Evolutionary conservation across 2,329 filamentous ascomycete genomes (phyloP).

Genomic region (Aureobasidium sp.): DNA sequence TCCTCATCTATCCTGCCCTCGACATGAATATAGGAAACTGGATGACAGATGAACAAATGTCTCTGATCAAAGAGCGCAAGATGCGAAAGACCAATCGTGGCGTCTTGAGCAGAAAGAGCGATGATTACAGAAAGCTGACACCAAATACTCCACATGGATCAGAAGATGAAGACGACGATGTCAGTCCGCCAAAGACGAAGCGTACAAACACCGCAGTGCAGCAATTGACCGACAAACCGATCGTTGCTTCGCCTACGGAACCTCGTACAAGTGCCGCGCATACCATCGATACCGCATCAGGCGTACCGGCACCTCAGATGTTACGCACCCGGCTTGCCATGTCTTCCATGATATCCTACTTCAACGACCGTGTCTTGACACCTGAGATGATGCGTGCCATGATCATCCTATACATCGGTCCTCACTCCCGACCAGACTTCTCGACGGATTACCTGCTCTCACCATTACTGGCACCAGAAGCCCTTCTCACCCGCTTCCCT

Average conservation of each 20-base stretch:
- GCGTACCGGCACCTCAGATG: conserved; percentile 36
- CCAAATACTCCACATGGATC: conserved; percentile 74
- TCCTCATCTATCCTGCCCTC: conserved; percentile 81
- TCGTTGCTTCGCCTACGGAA: conserved; percentile 7
- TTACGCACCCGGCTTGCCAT: conserved; percentile 84
- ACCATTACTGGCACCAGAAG: conserved; percentile 81
- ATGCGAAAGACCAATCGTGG: conserved; percentile 70
- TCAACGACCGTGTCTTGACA: conserved; percentile 88
- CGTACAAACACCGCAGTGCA: background rate
- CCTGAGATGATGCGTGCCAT: conserved; percentile 99
- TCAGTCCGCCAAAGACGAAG: conserved; percentile 12
- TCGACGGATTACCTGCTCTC: conserved; percentile 84
- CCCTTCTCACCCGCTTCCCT: conserved; percentile 76
- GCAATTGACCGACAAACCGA: conserved; percentile 23
- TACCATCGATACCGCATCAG: conserved; percentile 25
- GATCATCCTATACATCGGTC: conserved; percentile 96
- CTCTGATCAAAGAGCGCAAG: conserved; percentile 76
- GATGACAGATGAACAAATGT: conserved; percentile 99
- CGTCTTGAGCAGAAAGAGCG: conserved; percentile 77
- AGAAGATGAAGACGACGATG: conserved; percentile 58
- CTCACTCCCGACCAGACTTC: conserved; percentile 89
- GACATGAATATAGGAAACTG: conserved; percentile 98
- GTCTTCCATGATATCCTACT: conserved; percentile 96
- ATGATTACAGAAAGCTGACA: conserved; percentile 78
- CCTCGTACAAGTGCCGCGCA: conserved; percentile 30